These are phyloP conservation scores for Peziza echinospora DNA, from an alignment of 495 filamentous ascomycete genomes.

Conservation along the genomic window DNA sequence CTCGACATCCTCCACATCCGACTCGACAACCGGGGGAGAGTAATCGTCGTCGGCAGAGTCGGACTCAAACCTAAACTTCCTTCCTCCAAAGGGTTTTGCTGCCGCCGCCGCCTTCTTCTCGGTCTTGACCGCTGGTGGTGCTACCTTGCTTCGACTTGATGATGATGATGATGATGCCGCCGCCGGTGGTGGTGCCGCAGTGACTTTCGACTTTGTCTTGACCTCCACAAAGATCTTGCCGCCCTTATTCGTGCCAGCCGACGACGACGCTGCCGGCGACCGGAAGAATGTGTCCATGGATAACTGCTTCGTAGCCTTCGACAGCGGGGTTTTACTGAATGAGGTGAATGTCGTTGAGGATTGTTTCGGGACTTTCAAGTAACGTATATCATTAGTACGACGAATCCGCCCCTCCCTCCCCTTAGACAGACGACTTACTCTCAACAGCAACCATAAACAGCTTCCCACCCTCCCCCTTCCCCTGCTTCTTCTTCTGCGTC, in stretches of 20 bases:
- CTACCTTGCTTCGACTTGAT: background rate
- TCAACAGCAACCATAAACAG: background rate
- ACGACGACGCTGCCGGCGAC: too few relatives aligned
- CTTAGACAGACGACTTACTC: background rate
- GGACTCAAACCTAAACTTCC: background rate
- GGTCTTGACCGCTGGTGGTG: background rate
- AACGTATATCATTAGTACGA: background rate
- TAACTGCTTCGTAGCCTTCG: background rate
- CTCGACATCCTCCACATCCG: too few relatives aligned
- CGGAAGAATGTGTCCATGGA: background rate
- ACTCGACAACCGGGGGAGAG: background rate
- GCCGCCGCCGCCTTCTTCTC: background rate
- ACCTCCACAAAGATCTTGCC: background rate
- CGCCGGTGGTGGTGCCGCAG: background rate
- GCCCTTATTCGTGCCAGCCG: background rate
- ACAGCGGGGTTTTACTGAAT: background rate
- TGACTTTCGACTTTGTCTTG: background rate
- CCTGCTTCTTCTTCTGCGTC: conserved; percentile 25
- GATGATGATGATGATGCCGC: background rate
- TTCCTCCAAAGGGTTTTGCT: background rate
- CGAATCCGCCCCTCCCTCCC: background rate
- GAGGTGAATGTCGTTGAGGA: background rate
- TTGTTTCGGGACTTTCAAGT: background rate
- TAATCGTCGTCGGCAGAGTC: background rate
- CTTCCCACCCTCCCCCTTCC: background rate